Evolutionary conservation across 805 yeast species (phyloP), one percentile per base, ranked within the genome.

Genomic region (Metschnikowia anglica): DNA sequence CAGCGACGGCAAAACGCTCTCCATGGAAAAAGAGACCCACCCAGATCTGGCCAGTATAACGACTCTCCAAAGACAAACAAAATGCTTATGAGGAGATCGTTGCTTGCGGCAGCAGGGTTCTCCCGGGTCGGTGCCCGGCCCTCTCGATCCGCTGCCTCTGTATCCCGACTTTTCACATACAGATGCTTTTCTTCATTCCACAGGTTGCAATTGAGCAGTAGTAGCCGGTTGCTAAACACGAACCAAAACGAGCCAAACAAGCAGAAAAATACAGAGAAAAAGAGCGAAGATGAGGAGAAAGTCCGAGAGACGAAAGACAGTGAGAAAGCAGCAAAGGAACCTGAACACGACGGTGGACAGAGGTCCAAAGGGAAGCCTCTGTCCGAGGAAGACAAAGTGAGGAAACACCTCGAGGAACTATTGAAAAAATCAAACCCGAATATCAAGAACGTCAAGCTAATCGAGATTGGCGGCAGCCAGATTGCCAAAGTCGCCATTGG

Each of bases 321-420:
- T 26, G 29, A 43, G 28, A 21, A 44, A 18, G 33, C 38, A 13
- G 34, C 37, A 31, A 27, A 40, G 19, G 23, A 29, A 41, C 54
- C 32, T 65, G 62, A 16, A 15, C 16, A 18, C 16, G 20, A 29
- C 31, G 69, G 64, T 45, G 52, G 54, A 32, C 62, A 59, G 36
- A 53, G 64, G 25, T 52, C 66, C 23, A 65, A 67, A 29, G 43
- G 26, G 35, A 51, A 19, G 20, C 20, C 24, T n/a, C 24, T 12
- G 25, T 30, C 38, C 27, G 69, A 64, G 33, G 72, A 67, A 47
- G 55, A 57, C 32, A 60, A 61, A 36, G 53, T 67, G 31, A 54
- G 70, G 20, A 66, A 68, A 24, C 70, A 68, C 41, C 48, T 68
- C 20, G 62, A 58, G 43, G 56, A 62, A 39, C 54, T 56, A 18